These are phyloP conservation scores for Aspergillus campestris DNA, from an alignment of 495 filamentous ascomycete genomes.

Conservation along the genomic window DNA sequence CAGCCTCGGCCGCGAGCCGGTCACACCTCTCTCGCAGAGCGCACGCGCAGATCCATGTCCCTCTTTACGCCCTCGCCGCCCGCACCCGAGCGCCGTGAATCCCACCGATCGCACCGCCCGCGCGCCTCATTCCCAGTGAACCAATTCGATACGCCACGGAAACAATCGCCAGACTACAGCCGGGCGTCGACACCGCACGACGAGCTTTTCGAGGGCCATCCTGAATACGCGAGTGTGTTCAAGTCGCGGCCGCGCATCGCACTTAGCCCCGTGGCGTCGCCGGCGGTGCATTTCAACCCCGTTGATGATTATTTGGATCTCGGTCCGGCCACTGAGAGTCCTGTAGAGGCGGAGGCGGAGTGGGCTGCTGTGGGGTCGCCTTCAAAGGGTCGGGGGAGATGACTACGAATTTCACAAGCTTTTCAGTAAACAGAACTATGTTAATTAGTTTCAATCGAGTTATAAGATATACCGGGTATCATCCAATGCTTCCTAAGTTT, in stretches of 20 bases:
- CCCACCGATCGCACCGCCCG: constrained; percentile 20
- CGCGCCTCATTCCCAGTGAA: constrained; percentile 52
- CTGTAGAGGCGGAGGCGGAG: constrained; percentile 5
- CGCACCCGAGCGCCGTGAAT: constrained; percentile 19
- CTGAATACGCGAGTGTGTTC: constrained; percentile 78
- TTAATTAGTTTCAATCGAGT: too few species aligned
- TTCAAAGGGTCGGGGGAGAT: neutral
- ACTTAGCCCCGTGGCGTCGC: constrained; percentile 61
- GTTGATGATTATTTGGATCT: constrained; percentile 24
- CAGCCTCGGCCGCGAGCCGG: constrained; percentile 8
- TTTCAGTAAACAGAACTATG: neutral
- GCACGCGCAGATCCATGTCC: constrained; percentile 79
- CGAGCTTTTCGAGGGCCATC: constrained; percentile 55
- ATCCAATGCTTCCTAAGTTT: too few species aligned
- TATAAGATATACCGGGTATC: too few species aligned
- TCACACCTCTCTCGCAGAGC: constrained; percentile 48
- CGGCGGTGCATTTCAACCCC: constrained; percentile 37
- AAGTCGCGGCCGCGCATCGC: constrained; percentile 74
- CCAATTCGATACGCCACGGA: constrained; percentile 51
- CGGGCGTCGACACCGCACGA: constrained; percentile 45
- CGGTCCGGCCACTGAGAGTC: constrained; percentile 5
- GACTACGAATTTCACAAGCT: neutral
- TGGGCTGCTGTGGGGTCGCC: constrained; percentile 1
- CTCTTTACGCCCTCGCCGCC: constrained; percentile 30
- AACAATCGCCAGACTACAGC: constrained; percentile 17